Conservation (phyloP, 495 filamentous ascomycete genomes). For the Bombardia bombarda region DNA sequence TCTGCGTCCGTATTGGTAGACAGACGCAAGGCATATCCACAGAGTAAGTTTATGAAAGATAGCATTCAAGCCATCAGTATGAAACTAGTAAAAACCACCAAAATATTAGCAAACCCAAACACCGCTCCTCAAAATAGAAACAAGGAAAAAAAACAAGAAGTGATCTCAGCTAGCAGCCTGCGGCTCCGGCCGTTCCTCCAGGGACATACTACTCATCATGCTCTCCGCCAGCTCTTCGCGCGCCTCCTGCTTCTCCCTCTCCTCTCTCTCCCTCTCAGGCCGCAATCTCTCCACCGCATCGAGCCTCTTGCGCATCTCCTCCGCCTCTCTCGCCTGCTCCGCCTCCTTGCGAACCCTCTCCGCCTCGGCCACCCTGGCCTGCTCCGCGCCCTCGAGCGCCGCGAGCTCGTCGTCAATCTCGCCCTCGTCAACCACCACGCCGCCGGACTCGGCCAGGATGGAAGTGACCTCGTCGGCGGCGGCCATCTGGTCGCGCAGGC, state of each 20-base stretch:
- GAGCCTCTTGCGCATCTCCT: slow-evolving; percentile 26
- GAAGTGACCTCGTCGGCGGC: slow-evolving; percentile 75
- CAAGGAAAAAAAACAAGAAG: too few species aligned
- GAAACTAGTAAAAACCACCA: neutral
- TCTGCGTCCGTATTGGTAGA: too few species aligned
- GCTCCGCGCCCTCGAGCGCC: slow-evolving; percentile 61
- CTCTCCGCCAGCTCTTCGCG: slow-evolving; percentile 17
- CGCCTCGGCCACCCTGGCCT: slow-evolving; percentile 44
- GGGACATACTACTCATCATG: slow-evolving; percentile 28
- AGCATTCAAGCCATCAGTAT: too few species aligned
- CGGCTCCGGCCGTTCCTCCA: slow-evolving; percentile 17
- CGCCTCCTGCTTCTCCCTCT: slow-evolving; percentile 8
- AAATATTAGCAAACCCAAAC: neutral
- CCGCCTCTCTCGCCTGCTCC: slow-evolving; percentile 20
- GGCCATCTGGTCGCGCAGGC: slow-evolving; percentile 69
- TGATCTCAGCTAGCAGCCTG: too few species aligned
- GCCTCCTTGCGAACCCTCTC: slow-evolving; percentile 26
- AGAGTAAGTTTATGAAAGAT: too few species aligned
- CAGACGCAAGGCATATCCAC: too few species aligned
- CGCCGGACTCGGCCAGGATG: slow-evolving; percentile 55
- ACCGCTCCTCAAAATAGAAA: too few species aligned
- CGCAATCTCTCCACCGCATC: slow-evolving; percentile 30
- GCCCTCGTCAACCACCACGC: slow-evolving; percentile 59
- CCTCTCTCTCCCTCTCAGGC: slow-evolving; percentile 13
- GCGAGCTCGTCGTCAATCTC: slow-evolving; percentile 88